Percentiles rank a stretch among this genome's conserved stretches.
These are phyloP conservation scores for Microbotryomycetes sp. DNA, from an alignment of 1,284 basidiomycete species.

Conservation along the genomic window DNA sequence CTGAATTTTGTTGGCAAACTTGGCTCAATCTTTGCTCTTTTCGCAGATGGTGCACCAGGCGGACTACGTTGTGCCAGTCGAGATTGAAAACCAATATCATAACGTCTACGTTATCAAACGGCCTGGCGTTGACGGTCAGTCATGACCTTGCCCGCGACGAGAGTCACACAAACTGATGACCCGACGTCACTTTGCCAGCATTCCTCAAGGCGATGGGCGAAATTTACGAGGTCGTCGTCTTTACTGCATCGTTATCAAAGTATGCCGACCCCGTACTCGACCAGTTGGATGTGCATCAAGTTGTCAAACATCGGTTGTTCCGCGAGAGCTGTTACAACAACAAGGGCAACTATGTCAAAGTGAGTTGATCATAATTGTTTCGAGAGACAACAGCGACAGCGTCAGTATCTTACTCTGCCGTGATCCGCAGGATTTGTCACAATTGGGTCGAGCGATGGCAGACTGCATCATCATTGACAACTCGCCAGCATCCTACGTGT, in stretches of 20 bases:
- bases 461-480: conserved; percentile 98
- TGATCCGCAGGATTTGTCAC: conserved; percentile 74
- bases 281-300: conserved; percentile 85
- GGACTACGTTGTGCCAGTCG: conserved; percentile 97
- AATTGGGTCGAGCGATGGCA: conserved; percentile 83
- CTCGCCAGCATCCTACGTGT: conserved; percentile 97
- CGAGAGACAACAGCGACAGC: too few relatives aligned
- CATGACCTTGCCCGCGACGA: too few relatives aligned
- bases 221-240: conserved; percentile 96
- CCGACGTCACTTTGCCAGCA: too few relatives aligned
- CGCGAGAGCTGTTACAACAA: conserved; percentile 98
- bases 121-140: conserved; percentile 76
- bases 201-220: conserved; percentile 97
- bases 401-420: background rate
- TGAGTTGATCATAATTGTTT: conserved; percentile 40
- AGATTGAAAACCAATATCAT: conserved; percentile 96
- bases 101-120: conserved; percentile 99
- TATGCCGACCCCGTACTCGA: conserved; percentile 98
- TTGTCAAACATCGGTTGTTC: conserved; percentile 93
- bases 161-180: too few relatives aligned
- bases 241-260: conserved; percentile 97
- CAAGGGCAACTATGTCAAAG: conserved; percentile 98
- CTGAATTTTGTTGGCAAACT: background rate
- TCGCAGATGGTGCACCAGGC: conserved; percentile 83
- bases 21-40: conserved; percentile 11